Percentiles rank a stretch among this genome's conserved stretches.
These are phyloP conservation scores for Platanthera zijinensis DNA, from an alignment of 106 monocot genomes.

Conservation along the genomic window DNA sequence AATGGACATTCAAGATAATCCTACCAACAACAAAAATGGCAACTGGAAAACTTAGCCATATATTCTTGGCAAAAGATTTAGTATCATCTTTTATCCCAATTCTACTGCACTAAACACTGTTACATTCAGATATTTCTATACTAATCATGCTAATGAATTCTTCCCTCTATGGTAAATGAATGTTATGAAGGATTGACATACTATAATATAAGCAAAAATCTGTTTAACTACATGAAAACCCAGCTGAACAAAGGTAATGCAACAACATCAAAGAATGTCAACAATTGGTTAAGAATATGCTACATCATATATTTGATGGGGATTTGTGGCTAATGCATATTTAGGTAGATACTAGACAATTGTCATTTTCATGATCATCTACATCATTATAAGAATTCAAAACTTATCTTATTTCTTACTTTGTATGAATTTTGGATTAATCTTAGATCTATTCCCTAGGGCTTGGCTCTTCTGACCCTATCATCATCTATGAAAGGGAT, in stretches of 20 bases:
- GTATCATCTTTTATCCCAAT: neutral
- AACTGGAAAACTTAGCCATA: slow-evolving; percentile 63
- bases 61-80: slow-evolving; percentile 36
- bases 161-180: slow-evolving; percentile 26
- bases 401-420: neutral
- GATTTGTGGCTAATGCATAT: slow-evolving; percentile 46
- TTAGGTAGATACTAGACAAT: slow-evolving; percentile 46
- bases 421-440: neutral
- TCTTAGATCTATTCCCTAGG: slow-evolving; percentile 1
- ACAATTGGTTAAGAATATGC: slow-evolving; percentile 52
- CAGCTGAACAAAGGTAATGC: slow-evolving; percentile 34
- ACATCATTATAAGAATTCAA: slow-evolving; percentile 16
- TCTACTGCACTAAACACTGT: neutral
- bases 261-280: slow-evolving; percentile 39
- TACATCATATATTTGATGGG: slow-evolving; percentile 45
- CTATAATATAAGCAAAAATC: slow-evolving; percentile 45
- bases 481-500: slow-evolving; percentile 30
- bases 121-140: neutral
- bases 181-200: slow-evolving; percentile 52
- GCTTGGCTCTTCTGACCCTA: slow-evolving; percentile 30
- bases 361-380: slow-evolving; percentile 39
- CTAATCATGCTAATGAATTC: neutral
- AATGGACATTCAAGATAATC: slow-evolving; percentile 47
- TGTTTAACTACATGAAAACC: slow-evolving; percentile 34
- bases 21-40: slow-evolving; percentile 38